phyloP scores from a whole-genome alignment of 2,329 filamentous ascomycete genomes.

The Dactylellina sp. region DNA sequence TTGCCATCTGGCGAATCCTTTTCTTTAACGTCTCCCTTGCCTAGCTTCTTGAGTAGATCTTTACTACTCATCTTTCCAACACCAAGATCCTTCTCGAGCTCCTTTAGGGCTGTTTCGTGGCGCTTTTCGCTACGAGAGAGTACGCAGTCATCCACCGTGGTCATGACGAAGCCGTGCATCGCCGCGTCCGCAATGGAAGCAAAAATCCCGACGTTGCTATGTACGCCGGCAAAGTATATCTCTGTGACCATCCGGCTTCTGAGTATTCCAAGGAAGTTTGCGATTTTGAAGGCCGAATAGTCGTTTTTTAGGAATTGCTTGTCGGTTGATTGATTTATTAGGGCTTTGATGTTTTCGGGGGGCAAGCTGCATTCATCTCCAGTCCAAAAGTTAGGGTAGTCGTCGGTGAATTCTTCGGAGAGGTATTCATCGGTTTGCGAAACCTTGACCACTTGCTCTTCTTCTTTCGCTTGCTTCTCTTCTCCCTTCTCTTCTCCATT shows the following conservation, averaged over 20 bases:
- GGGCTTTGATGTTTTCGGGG: constrained; percentile 13
- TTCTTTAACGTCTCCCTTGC: constrained; percentile 20
- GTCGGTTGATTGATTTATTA: constrained; percentile 53
- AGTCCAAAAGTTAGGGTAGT: constrained; percentile 35
- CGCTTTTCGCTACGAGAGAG: constrained; percentile 78
- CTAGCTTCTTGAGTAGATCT: constrained; percentile 57
- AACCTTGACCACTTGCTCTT: not conserved
- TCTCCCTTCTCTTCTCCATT: not conserved
- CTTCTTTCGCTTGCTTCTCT: not conserved
- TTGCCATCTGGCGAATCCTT: constrained; percentile 5
- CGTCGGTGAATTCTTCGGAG: constrained; percentile 42
- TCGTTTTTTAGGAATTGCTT: constrained; percentile 71
- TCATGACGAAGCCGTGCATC: constrained; percentile 86
- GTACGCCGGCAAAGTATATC: constrained; percentile 85
- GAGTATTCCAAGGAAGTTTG: constrained; percentile 72
- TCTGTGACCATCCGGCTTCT: constrained; percentile 71
- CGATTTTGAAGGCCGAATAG: constrained; percentile 87
- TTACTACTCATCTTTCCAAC: constrained; percentile 55
- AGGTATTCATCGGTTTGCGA: constrained; percentile 53
- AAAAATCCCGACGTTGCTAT: constrained; percentile 88
- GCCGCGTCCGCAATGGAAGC: constrained; percentile 92
- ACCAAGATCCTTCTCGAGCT: constrained; percentile 79
- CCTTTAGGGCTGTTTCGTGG: constrained; percentile 76
- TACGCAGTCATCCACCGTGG: constrained; percentile 86
- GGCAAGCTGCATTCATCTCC: constrained; percentile 10